Percentiles rank a stretch among this genome's conserved stretches.
Conservation (phyloP, 305 asterid species). For the Fraxinus dipetala region DNA sequence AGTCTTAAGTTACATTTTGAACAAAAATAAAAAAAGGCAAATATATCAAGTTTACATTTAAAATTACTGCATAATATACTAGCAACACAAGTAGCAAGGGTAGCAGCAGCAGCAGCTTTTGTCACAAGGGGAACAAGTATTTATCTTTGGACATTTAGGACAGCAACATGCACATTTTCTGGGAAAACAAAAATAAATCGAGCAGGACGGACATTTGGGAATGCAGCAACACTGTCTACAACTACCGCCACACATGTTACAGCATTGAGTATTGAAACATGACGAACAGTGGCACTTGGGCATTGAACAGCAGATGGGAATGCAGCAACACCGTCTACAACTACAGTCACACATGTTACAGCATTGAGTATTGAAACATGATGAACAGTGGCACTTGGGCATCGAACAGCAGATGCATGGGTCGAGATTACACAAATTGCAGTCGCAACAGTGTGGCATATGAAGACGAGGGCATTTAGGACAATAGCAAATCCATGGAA, state of each 20-base stretch:
- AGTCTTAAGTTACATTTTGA: not conserved
- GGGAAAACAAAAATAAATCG: constrained; percentile 28
- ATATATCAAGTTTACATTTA: not conserved
- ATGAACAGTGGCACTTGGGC: constrained; percentile 45
- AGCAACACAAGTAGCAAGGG: constrained; percentile 45
- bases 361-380: constrained; percentile 38
- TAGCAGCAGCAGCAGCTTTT: constrained; percentile 26
- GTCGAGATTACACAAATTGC: constrained; percentile 39
- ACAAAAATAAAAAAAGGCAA: not conserved
- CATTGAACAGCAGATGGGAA: constrained; percentile 19
- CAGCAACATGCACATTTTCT: constrained; percentile 31
- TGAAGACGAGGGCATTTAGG: constrained; percentile 25
- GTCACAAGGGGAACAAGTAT: constrained; percentile 49
- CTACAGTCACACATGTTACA: not conserved
- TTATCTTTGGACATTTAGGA: constrained; percentile 47
- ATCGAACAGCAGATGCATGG: constrained; percentile 40
- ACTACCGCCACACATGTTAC: not conserved
- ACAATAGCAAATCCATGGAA: constrained; percentile 46
- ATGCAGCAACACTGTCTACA: constrained; percentile 20
- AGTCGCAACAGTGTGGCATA: constrained; percentile 42
- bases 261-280: constrained; percentile 37
- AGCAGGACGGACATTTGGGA: constrained; percentile 43
- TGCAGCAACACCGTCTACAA: constrained; percentile 18
- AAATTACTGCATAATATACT: constrained; percentile 11
- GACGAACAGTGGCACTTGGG: constrained; percentile 47